Evolutionary conservation across 192 early-diverging fungal species (phyloP), one percentile per base, ranked within the genome.

Genomic region (Mortierella hygrophila): DNA sequence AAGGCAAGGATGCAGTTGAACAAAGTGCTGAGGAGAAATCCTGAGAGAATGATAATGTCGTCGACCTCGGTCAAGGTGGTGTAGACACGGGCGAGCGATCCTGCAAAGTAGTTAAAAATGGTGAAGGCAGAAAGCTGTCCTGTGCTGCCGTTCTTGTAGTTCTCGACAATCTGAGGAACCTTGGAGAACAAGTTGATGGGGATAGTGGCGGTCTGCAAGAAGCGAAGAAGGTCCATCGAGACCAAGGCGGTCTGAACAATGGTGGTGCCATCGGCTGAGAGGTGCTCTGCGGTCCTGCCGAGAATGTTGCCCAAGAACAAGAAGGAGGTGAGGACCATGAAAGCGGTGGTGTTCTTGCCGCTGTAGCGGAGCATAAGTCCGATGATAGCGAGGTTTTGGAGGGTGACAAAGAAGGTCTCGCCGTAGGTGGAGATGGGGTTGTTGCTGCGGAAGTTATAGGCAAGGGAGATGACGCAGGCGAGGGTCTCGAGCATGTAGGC

Each of bases 121-220:
- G 98, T 95, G 87, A 99, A 95, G 13, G 94, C 94, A 41, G 97
- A 97, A 16, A 99, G 88, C 84, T 97, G 96, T 26, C 98, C 98
- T 20, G 98, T 98, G 70, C 92, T 94, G 40, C 93, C 90, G 87
- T 96, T 96, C 70, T 90, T 90, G 80, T 93, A 95, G 89, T 97
- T 99, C 72, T 93, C 90, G 69, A 91, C 91, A 47, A 99, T 97
- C 89, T 99, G 98, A 40, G 98, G 98, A 10, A 98, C 88, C 83
- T 97, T 95, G 73, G 94, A 95, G 16, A 93, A 93, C 40, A 97
- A 87, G 26, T 93, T 92, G 79, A 97, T 89, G 42, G 96, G 93
- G 75, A 98, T 96, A 9, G 96, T 95, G 32, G 88, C 81, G 18
- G 93, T 91, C 77, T 97, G 96, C 26, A 99, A 87, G 40, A 90